Conservation (phyloP, 345 rosid species). For the Excoecaria agallocha region DNA sequence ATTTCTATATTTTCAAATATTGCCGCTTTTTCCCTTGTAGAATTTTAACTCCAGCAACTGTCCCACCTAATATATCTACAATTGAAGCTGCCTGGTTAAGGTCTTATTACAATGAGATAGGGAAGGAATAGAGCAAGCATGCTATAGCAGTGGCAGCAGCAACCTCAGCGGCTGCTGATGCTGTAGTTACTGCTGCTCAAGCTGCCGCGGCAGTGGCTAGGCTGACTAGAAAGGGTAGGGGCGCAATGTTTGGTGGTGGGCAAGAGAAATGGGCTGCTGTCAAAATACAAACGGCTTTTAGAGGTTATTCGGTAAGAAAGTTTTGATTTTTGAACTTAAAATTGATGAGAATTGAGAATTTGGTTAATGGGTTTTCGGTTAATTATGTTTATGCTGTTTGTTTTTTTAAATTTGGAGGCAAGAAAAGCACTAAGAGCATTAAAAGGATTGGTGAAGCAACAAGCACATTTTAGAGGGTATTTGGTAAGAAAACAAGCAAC, state of each 20-base stretch:
- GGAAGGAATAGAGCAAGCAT: slow-evolving; percentile 59
- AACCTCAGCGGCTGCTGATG: slow-evolving; percentile 34
- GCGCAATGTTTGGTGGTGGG: slow-evolving; percentile 24
- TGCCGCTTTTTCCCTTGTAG: slow-evolving; percentile 8
- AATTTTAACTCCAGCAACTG: neutral
- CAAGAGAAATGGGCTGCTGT: slow-evolving; percentile 25
- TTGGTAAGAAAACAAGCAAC: slow-evolving; percentile 29
- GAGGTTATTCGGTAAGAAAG: slow-evolving; percentile 27
- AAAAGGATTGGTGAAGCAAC: slow-evolving; percentile 30
- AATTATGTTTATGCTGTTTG: neutral
- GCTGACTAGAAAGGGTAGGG: slow-evolving; percentile 30
- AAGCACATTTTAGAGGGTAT: slow-evolving; percentile 29
- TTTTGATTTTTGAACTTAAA: too few species aligned
- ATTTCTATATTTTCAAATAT: slow-evolving; percentile 13
- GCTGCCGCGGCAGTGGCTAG: slow-evolving; percentile 32
- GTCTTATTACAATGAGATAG: slow-evolving; percentile 43
- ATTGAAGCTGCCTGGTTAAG: slow-evolving; percentile 47
- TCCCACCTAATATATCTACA: slow-evolving; percentile 26
- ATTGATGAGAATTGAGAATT: neutral
- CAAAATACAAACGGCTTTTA: slow-evolving; percentile 27
- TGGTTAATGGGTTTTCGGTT: too few species aligned
- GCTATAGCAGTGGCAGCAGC: slow-evolving; percentile 37
- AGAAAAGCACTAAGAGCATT: slow-evolving; percentile 29
- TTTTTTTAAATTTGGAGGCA: slow-evolving; percentile 9
- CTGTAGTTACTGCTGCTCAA: slow-evolving; percentile 33